Base-by-base conservation (phyloP, 805 yeast genomes). In the Metschnikowia hibisci region DNA sequence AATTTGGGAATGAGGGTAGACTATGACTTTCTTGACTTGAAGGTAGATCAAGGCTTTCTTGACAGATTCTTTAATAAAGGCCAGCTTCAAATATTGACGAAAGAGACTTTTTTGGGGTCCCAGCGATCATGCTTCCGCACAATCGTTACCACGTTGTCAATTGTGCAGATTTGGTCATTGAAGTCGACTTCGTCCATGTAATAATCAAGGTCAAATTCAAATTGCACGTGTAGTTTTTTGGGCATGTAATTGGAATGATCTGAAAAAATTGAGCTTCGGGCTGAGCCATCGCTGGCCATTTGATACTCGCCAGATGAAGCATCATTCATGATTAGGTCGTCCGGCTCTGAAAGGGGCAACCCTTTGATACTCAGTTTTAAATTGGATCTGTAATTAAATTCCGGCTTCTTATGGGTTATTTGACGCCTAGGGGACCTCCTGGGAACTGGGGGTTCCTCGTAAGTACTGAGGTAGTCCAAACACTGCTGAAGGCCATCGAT, bases 131-230 rank as follows among this genome's bases (percentile, higher is more conserved):
- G 58, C 18, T 28, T 36, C 25, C 53, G 55, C 22, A 52, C 48
- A 3, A 60, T 50, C 12, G 58, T 51, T n/a, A 62, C 54, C 12
- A 60, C 56, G 14, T 51, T 53, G 33, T 61, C 62, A n/a, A 62
- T 54, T 22, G 48, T 36, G 41, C 51, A 59, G 12, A 61, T 47
- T 39, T 51, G 44, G n/a, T 51, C 58, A 6, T 44, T 43, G 6
- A 35, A 53, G 16, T 48, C 43, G 14, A 53, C 30, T 9, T 56
- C 55, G 15, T 55, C 58, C 22, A 59, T 41, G 22, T 53, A 53
- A 6, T 43, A 43, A 4, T 58, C 62, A 34, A 18, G 15, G 14
- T n/a, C 22, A 4, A 14, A n/a, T 4, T 20, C 33, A 4, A 14
- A n/a, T 4, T 20, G 28, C 20, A 29, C 36, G n/a, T 23, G 22